phyloP scores from a whole-genome alignment of 257 asterid species.

The Solanum acaule region DNA sequence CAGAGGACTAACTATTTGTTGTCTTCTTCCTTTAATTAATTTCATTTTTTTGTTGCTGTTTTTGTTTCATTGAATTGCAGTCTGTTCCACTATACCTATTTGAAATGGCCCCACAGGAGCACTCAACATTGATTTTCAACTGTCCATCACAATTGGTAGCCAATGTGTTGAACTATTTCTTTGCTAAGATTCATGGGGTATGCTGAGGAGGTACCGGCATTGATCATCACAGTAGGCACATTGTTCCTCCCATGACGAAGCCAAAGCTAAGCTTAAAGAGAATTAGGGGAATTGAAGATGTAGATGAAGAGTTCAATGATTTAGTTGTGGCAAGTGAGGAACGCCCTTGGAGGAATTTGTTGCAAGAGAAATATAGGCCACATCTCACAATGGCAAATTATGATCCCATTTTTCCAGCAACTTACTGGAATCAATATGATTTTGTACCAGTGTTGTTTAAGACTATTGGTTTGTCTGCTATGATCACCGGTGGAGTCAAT shows the following conservation, averaged over 20 bases:
- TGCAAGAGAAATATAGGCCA: slow-evolving; percentile 1
- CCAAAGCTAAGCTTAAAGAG: slow-evolving; percentile 27
- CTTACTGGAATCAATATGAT: background rate
- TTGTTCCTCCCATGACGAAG: slow-evolving; percentile 60
- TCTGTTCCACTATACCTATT: too few species aligned
- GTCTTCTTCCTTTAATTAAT: too few species aligned
- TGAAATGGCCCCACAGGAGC: too few species aligned
- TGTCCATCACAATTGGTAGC: slow-evolving; percentile 17
- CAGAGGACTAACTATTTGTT: too few species aligned
- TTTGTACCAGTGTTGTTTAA: background rate
- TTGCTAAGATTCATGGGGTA: slow-evolving; percentile 49
- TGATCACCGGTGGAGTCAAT: background rate
- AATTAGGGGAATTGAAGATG: slow-evolving; percentile 39
- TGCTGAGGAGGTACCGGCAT: slow-evolving; percentile 77
- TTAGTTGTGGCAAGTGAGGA: slow-evolving; percentile 61
- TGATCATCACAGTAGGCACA: slow-evolving; percentile 56
- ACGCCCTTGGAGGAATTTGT: slow-evolving; percentile 67
- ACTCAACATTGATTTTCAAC: too few species aligned
- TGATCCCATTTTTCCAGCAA: background rate
- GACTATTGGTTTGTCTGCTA: background rate
- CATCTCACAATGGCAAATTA: background rate
- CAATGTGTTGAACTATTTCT: slow-evolving; percentile 38
- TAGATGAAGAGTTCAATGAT: slow-evolving; percentile 65
- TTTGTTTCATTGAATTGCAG: too few species aligned
- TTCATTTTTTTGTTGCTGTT: too few species aligned